Evolutionary conservation across 2,329 filamentous ascomycete genomes (phyloP).

Genomic region (Arthrobotrys iridis): DNA sequence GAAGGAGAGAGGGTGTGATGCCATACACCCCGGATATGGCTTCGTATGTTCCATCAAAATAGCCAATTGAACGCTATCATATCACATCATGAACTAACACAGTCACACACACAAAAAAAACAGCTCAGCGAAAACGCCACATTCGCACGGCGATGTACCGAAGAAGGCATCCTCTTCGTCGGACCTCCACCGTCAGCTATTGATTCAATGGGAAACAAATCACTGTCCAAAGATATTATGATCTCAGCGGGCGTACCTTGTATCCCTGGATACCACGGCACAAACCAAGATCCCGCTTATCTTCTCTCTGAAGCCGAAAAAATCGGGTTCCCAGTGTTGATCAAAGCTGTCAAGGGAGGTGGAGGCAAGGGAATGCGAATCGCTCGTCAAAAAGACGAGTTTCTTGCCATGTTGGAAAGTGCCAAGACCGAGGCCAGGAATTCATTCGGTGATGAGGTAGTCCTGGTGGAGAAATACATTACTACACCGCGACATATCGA

Average conservation of each 20-base stretch:
- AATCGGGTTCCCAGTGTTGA: conserved; percentile 74
- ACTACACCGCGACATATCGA: conserved; percentile 83
- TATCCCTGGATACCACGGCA: conserved; percentile 93
- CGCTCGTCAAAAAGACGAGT: conserved; percentile 74
- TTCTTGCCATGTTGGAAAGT: conserved; percentile 74
- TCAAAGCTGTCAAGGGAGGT: conserved; percentile 83
- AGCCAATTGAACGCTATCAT: no score
- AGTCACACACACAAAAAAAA: neutral
- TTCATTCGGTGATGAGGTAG: conserved; percentile 83
- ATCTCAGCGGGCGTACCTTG: conserved; percentile 91
- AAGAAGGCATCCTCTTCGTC: conserved; percentile 92
- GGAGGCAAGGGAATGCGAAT: conserved; percentile 88
- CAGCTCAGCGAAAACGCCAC: conserved; percentile 85
- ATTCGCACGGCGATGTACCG: conserved; percentile 87
- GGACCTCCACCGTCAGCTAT: conserved; percentile 74
- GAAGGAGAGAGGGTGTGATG: conserved; percentile 84
- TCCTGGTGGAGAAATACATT: conserved; percentile 86
- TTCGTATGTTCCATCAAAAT: conserved; percentile 38
- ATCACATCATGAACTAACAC: neutral
- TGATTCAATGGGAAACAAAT: conserved; percentile 91
- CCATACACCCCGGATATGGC: conserved; percentile 94
- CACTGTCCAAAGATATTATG: conserved; percentile 88
- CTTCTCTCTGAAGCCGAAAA: conserved; percentile 77
- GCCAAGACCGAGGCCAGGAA: conserved; percentile 79
- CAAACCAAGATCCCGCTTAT: conserved; percentile 75